Evolutionary conservation across 2,329 filamentous ascomycete species (phyloP).

Genomic region (Cladophialophora bantiana): DNA sequence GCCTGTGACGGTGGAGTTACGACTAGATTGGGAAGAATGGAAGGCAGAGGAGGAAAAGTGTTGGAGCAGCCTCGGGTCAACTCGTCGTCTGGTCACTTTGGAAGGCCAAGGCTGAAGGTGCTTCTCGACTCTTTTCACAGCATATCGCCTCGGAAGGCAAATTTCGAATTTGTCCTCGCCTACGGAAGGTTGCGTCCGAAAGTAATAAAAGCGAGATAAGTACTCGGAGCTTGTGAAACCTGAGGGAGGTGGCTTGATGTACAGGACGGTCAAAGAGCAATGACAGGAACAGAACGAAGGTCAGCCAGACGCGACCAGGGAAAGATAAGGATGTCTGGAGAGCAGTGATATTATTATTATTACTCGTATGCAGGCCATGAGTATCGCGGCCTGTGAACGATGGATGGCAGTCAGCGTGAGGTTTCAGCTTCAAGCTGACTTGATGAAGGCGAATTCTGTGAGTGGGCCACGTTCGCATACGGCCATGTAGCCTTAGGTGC

Average conservation of each 20-base stretch:
- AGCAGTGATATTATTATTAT: conserved; percentile 14
- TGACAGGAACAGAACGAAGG: conserved; percentile 2
- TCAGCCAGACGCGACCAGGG: conserved; percentile 11
- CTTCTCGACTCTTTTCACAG: conserved; percentile 13
- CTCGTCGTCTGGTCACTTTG: background rate
- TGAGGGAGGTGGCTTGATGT: conserved; percentile 7
- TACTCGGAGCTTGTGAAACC: conserved; percentile 16
- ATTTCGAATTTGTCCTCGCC: conserved; percentile 8
- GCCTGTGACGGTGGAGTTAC: background rate
- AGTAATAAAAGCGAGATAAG: background rate
- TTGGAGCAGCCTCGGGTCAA: background rate
- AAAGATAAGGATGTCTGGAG: conserved; percentile 4
- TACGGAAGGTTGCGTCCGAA: conserved; percentile 1
- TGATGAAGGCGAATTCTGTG: conserved; percentile 28
- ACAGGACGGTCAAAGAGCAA: background rate
- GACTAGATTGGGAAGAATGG: background rate
- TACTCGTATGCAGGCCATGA: conserved; percentile 18
- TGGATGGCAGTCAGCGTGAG: conserved; percentile 31
- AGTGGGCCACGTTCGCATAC: conserved; percentile 20
- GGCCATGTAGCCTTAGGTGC: background rate
- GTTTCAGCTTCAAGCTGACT: conserved; percentile 36
- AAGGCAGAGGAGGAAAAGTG: background rate
- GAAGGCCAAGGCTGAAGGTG: background rate
- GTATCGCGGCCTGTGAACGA: conserved; percentile 17
- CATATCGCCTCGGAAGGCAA: conserved; percentile 13